Conservation (phyloP, 2,329 filamentous ascomycete genomes). For the Colletotrichum melonis region DNA sequence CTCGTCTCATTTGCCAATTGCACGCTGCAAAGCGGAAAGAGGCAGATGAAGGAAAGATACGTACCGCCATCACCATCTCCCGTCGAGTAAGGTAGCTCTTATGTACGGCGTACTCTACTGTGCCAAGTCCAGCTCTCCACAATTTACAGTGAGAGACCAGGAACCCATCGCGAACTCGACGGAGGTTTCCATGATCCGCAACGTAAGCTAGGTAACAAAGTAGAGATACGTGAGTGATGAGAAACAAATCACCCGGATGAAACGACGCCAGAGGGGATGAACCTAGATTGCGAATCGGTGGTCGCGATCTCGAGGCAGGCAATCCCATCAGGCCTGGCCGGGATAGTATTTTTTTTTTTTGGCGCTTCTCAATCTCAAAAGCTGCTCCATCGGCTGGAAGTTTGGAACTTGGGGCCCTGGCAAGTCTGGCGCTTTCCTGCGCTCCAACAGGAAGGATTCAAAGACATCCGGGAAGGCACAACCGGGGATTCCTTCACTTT, state of each 20-base stretch:
- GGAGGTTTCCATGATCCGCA: background rate
- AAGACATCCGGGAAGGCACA: conserved; percentile 5
- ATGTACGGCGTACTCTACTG: background rate
- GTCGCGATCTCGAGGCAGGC: conserved; percentile 5
- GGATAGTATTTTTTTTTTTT: background rate
- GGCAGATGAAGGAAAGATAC: background rate
- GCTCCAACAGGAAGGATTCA: conserved; percentile 19
- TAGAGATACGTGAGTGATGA: background rate
- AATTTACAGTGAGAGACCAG: conserved; percentile 5
- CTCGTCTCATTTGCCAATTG: background rate
- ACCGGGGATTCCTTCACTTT: conserved; percentile 6
- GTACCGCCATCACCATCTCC: background rate
- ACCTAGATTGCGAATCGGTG: conserved; percentile 3
- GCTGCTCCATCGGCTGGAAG: background rate
- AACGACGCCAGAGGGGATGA: conserved; percentile 11
- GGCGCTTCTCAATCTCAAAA: background rate
- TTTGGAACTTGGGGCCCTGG: background rate
- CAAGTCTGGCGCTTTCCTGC: too few relatives aligned
- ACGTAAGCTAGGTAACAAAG: background rate
- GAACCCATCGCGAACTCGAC: background rate
- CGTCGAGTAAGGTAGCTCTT: conserved; percentile 3
- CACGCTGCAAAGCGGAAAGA: background rate
- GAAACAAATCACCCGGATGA: conserved; percentile 26
- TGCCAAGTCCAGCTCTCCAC: conserved; percentile 3
- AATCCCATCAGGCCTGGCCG: background rate